These are phyloP conservation scores for Clavaria fumosa DNA, from an alignment of 768 basidiomycete species.

Conservation along the genomic window DNA sequence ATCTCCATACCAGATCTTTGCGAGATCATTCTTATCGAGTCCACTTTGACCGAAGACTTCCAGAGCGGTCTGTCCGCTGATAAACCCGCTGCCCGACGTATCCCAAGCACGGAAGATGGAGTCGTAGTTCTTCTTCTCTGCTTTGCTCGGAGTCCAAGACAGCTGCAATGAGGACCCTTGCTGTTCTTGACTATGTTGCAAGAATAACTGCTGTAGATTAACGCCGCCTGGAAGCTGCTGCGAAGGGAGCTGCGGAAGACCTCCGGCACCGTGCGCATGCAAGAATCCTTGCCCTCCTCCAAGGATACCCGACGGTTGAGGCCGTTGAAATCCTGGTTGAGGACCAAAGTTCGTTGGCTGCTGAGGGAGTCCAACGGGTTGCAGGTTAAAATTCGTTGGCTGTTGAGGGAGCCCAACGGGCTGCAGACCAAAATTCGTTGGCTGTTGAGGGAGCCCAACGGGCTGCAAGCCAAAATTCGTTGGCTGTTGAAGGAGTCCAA, in stretches of 20 bases:
- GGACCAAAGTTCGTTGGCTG: no score
- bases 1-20: slow-evolving; percentile 70
- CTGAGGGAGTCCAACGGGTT: no score
- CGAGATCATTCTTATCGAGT: slow-evolving; percentile 75
- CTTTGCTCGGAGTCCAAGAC: slow-evolving; percentile 74
- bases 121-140: slow-evolving; percentile 94
- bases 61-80: slow-evolving; percentile 67
- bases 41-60: slow-evolving; percentile 95
- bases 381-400: no score
- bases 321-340: slow-evolving; percentile 41
- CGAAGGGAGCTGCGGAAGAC: slow-evolving; percentile 49
- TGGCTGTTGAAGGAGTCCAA: slow-evolving; percentile 41
- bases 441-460: slow-evolving; percentile 24
- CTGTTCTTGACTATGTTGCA: slow-evolving; percentile 69
- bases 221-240: slow-evolving; percentile 39
- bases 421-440: slow-evolving; percentile 40
- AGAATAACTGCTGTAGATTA: slow-evolving; percentile 70
- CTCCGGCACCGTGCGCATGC: slow-evolving; percentile 37
- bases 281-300: slow-evolving; percentile 25
- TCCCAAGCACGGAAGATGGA: slow-evolving; percentile 98
- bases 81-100: slow-evolving; percentile 61
- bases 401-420: no score
- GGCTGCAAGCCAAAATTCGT: slow-evolving; percentile 38
- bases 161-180: slow-evolving; percentile 51
- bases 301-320: slow-evolving; percentile 44